These are phyloP conservation scores for Papiliotrema flavescens DNA, from an alignment of 1,284 basidiomycete genomes.

Conservation along the genomic window DNA sequence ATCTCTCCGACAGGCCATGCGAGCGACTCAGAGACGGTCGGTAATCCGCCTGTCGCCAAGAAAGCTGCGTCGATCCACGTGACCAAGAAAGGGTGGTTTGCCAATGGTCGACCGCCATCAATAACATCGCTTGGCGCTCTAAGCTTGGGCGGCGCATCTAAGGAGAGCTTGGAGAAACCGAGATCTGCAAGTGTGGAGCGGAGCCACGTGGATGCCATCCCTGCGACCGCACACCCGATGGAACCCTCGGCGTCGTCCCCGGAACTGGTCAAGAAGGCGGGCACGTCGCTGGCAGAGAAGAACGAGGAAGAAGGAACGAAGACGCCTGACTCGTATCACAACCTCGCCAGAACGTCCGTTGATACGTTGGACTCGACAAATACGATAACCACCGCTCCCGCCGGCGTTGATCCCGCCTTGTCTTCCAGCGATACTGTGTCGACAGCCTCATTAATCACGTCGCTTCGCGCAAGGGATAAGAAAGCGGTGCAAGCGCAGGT, in stretches of 20 bases:
- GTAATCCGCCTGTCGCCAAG: slow-evolving; percentile 10
- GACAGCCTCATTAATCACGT: slow-evolving; percentile 42
- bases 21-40: background rate
- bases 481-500: slow-evolving; percentile 67
- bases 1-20: background rate
- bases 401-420: background rate
- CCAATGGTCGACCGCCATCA: slow-evolving; percentile 10
- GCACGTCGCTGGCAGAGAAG: background rate
- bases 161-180: background rate
- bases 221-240: background rate
- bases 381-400: background rate
- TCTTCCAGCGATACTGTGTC: background rate
- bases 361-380: background rate
- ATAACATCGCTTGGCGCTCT: slow-evolving; percentile 1
- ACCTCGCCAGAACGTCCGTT: background rate
- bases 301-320: background rate
- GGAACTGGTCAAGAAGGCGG: background rate
- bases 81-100: slow-evolving; percentile 29
- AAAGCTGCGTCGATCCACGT: slow-evolving; percentile 15
- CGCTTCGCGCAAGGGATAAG: slow-evolving; percentile 70
- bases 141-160: background rate
- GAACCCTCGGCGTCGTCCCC: background rate
- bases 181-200: background rate
- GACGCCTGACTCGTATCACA: background rate
- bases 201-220: background rate